Evolutionary conservation across 176 grass and related monocot species (phyloP).

Genomic region (Zizania latifolia): DNA sequence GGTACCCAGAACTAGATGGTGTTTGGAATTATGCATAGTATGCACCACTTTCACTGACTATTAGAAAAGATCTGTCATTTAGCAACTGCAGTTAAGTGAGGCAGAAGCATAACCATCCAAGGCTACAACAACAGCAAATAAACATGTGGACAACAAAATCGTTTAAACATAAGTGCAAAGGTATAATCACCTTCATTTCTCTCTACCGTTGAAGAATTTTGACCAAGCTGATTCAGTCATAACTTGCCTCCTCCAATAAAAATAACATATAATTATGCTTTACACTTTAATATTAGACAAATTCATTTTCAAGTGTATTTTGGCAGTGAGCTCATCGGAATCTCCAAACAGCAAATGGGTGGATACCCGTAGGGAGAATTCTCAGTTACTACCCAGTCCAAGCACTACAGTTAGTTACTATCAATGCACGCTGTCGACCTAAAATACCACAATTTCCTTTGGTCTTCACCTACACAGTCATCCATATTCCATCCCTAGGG

Average conservation of each 20-base stretch:
- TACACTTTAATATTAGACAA: not conserved
- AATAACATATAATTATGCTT: not conserved
- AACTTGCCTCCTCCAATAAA: not conserved
- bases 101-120: not conserved
- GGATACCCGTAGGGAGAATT: not conserved
- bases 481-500: not conserved
- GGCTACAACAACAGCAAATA: not conserved
- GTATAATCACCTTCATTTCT: not conserved
- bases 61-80: not conserved
- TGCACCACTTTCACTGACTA: not conserved
- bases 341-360: not conserved
- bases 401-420: not conserved
- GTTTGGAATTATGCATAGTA: not conserved
- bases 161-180: not conserved
- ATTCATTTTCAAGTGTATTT: not conserved
- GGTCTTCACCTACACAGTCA: not conserved
- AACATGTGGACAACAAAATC: not conserved
- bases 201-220: not conserved
- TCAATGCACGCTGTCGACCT: not conserved
- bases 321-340: not conserved
- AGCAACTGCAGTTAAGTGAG: not conserved
- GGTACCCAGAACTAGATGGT: not conserved
- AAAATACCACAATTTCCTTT: not conserved
- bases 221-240: not conserved
- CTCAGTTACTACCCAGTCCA: not conserved